Evolutionary conservation across 208 protist species (phyloP), one percentile per base, ranked within the genome.

Genomic region (Endotrypanum monterogeii): DNA sequence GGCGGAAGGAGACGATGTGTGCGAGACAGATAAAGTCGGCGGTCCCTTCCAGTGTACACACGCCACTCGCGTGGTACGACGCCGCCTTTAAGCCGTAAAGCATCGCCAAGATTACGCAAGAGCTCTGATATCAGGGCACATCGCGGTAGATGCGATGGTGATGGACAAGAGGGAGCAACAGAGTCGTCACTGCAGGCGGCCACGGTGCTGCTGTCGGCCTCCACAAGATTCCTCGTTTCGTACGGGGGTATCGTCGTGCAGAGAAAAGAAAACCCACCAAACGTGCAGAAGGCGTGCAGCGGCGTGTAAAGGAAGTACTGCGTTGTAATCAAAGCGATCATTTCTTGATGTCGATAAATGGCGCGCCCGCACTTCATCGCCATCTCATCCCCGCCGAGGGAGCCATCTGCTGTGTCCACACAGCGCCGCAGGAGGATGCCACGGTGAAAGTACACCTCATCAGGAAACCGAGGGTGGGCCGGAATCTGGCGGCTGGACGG

Each of bases 1-100:
- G 85, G 55, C 23, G 92, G 92, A 63, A 94, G 74, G 7, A 96
- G 67, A 32, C 85, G 86, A 2, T 66, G 66, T 0, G 72, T 73
- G 37, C 83, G 83, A 9, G 93, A 35, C 2, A 95, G 62, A 63
- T 97, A 97, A 1, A 97, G 63, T 3, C 93, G 86, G 12, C 86
- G 78, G 44, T 97, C 93, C 0, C 76, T 54, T 57, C 73, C 73
- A 11, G 70, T 74, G 67, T 73, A 73, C 20, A 79, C 65, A 58
- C 67, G 74, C 70, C 73, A 74, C 46, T 81, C 76, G 35, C 55
- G 55, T 32, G 76, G 76, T 57, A 94, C 63, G 12, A 25, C 57
- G 20, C 87, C 83, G 4, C 52, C 57, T 28, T 84, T 67, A 20
- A 95, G 55, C 25, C 74, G 69, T 37, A 95, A 73, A 1, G 84